Percentiles rank a stretch among this genome's conserved stretches.
Conservation (phyloP, 345 rosid genomes). For the Gossypium raimondii region DNA sequence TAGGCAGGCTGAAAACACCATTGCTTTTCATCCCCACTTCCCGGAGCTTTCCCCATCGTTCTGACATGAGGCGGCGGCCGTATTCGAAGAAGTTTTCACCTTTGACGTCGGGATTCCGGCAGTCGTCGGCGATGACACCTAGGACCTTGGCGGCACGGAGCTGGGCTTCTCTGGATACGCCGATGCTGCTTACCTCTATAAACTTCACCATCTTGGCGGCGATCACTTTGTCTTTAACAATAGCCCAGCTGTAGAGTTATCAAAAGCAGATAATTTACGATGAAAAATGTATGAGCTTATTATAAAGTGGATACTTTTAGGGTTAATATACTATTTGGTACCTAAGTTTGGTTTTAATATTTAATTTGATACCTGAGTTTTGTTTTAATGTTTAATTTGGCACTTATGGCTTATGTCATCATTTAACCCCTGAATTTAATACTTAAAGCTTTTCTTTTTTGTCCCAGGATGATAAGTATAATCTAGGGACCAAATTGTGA, state of each 20-base stretch:
- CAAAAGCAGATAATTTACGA: not conserved
- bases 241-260: conserved; percentile 40
- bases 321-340: too few species aligned
- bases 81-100: conserved; percentile 52
- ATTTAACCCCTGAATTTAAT: too few species aligned
- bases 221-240: conserved; percentile 60
- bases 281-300: too few species aligned
- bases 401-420: too few species aligned
- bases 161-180: conserved; percentile 84
- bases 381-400: too few species aligned
- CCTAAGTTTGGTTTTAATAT: too few species aligned
- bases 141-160: conserved; percentile 71
- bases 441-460: too few species aligned
- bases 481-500: too few species aligned
- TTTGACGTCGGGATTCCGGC: conserved; percentile 16
- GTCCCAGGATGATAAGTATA: too few species aligned
- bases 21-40: conserved; percentile 34
- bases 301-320: too few species aligned
- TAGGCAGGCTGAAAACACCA: conserved; percentile 41
- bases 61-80: conserved; percentile 42
- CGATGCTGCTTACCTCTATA: conserved; percentile 52
- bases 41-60: conserved; percentile 62
- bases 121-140: conserved; percentile 36
- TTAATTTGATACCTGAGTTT: too few species aligned
- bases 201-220: conserved; percentile 62